Base-by-base conservation (phyloP, 805 yeast genomes). In the Priceomyces castillae region DNA sequence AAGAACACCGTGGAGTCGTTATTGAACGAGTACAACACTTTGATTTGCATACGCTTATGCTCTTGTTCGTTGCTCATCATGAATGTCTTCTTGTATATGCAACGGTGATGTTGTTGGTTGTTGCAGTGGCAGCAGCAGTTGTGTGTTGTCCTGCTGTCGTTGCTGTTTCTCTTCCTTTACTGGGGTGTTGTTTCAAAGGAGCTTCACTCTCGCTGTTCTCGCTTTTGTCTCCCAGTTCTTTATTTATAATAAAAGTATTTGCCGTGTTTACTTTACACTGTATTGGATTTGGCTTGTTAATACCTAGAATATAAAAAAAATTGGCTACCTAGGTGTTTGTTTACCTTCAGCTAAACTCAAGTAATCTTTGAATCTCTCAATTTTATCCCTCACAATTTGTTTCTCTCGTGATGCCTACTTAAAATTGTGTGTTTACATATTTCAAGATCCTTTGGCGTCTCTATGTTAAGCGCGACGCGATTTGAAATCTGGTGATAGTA, bases 21-120 rank as follows among this genome's bases (percentile, higher is more conserved):
- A 57, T 71, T 68, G 61, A 71, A 71, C 31, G 74, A 68, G 47
- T 71, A 71, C 54, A 71, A 59, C 46, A 71, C 72, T 50, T 71
- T 71, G 42, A 71, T 67, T 54, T 71, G 76, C 75, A 71, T 71
- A 47, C 67, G 65, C 44, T 62, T 58, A 49, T 59, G 56, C 39
- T 47, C 54, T 10, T 45, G 48, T 14, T 49, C 50, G 18, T 46
- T 50, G 35, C 30, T 43, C 37, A 30, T 36, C 40, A 31, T 39
- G 34, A n/a, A 11, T 28, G 31, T 28, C 10, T 28, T 20, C 10
- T 19, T 28, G 14, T 26, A n/a, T 26, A 7, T 9, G 28, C 6
- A 23, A 7, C 40, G 34, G 33, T 23, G 14, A n/a, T 35, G 19
- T 40, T 36, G 35, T 40, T 38, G 37, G 31, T 28, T 39, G 9